phyloP scores from a whole-genome alignment of 2,329 filamentous ascomycete genomes.

The Neocucurbitaria cava region DNA sequence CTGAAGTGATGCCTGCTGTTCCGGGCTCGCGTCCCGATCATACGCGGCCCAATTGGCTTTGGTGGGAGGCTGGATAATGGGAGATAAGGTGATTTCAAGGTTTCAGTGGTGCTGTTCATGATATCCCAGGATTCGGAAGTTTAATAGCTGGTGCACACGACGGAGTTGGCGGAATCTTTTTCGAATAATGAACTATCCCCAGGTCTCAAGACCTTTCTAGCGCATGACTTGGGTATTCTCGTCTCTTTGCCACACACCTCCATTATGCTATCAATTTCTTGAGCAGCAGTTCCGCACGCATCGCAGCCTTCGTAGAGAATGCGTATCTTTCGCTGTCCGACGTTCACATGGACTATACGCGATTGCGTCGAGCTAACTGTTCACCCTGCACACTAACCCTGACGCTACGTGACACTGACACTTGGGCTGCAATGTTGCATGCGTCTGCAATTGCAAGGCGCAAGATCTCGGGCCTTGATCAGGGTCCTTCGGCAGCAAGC shows the following conservation, averaged over 20 bases:
- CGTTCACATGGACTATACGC: not conserved
- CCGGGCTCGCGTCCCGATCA: not conserved
- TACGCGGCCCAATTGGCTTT: not conserved
- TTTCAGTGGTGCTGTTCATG: slow-evolving; percentile 14
- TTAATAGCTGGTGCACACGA: not conserved
- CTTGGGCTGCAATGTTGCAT: too few species aligned
- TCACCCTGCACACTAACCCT: not conserved
- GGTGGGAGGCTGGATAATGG: not conserved
- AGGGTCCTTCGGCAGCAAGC: slow-evolving; percentile 6
- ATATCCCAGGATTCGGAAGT: slow-evolving; percentile 21
- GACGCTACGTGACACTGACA: not conserved
- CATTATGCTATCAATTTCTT: not conserved
- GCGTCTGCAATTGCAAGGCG: not conserved
- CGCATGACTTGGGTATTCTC: not conserved
- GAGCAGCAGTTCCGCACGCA: not conserved
- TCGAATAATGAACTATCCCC: not conserved
- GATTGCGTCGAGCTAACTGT: not conserved
- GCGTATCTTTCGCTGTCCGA: not conserved
- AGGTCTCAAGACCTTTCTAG: not conserved
- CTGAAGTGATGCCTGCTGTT: not conserved
- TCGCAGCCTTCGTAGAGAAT: not conserved
- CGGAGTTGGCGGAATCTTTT: slow-evolving; percentile 12
- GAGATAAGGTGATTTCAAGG: slow-evolving; percentile 2
- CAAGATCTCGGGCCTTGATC: not conserved
- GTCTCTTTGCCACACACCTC: not conserved